Percentiles rank a stretch among this genome's conserved stretches.
Conservation (phyloP, 306 rosid genomes). For the Vigna mungo region DNA sequence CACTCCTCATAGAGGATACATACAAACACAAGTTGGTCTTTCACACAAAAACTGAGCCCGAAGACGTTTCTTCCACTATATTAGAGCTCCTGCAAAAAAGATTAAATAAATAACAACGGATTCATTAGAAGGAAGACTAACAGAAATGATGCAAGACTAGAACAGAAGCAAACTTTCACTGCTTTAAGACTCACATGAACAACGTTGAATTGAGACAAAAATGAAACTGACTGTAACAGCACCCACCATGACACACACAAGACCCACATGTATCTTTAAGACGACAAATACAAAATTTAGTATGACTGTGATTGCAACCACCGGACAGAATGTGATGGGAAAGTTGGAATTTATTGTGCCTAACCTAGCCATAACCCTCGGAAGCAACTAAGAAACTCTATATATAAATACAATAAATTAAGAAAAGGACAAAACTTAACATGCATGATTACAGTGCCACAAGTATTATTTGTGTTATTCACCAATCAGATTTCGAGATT, state of each 20-base stretch:
- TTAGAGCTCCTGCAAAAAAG: constrained; percentile 22
- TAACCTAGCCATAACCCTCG: constrained; percentile 18
- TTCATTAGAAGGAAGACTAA: constrained; percentile 11
- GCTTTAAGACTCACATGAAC: constrained; percentile 9
- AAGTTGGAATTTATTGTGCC: constrained; percentile 32
- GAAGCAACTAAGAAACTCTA: constrained; percentile 36
- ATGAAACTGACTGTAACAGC: constrained; percentile 24
- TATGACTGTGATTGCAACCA: constrained; percentile 8
- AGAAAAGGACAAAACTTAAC: not conserved
- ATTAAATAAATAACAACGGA: not conserved
- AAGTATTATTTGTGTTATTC: no score
- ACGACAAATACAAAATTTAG: not conserved
- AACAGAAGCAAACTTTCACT: not conserved
- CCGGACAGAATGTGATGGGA: constrained; percentile 4
- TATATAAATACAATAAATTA: not conserved
- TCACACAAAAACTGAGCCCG: constrained; percentile 27
- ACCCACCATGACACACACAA: constrained; percentile 9
- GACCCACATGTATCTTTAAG: constrained; percentile 37
- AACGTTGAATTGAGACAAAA: constrained; percentile 22
- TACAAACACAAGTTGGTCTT: not conserved
- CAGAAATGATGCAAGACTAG: not conserved
- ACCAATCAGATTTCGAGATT: no score
- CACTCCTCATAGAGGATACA: not conserved
- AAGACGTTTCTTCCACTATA: constrained; percentile 27
- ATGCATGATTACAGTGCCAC: not conserved